Conservation (phyloP, 75 land plant species). For the Pinus taeda region DNA sequence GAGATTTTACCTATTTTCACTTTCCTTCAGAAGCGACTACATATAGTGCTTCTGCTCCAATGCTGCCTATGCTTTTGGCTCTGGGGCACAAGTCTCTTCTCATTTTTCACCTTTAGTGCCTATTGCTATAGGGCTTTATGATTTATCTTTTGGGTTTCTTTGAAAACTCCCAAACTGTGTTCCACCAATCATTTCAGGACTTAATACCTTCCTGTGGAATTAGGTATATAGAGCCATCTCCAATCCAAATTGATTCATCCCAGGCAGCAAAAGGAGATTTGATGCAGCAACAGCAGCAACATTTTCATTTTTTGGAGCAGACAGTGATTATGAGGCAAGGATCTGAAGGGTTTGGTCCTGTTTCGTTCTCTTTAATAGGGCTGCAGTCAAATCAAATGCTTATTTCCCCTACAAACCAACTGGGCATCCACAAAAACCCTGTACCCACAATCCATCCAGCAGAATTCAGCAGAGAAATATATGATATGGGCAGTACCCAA, state of each 20-base stretch:
- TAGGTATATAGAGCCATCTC: neutral
- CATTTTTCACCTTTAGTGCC: too few species aligned
- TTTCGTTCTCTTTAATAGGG: neutral
- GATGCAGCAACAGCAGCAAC: neutral
- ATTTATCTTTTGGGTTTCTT: neutral
- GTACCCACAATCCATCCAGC: neutral
- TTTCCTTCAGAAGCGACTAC: too few species aligned
- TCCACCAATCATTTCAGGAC: neutral
- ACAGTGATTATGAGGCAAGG: neutral
- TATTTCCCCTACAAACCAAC: slow-evolving; percentile 3
- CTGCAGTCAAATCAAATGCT: slow-evolving; percentile 1
- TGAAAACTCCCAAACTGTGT: neutral
- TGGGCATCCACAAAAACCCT: neutral
- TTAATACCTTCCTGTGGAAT: neutral
- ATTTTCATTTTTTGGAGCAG: slow-evolving; percentile 3
- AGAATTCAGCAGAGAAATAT: neutral
- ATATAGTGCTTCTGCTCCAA: neutral
- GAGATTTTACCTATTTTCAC: too few species aligned
- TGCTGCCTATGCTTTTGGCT: neutral
- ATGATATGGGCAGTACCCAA: neutral
- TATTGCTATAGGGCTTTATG: too few species aligned
- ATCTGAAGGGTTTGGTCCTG: neutral
- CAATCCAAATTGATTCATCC: neutral
- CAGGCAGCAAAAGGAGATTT: neutral
- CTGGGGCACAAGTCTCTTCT: neutral